These are phyloP conservation scores for Balakata baccata DNA, from an alignment of 345 rosid species.

Conservation along the genomic window DNA sequence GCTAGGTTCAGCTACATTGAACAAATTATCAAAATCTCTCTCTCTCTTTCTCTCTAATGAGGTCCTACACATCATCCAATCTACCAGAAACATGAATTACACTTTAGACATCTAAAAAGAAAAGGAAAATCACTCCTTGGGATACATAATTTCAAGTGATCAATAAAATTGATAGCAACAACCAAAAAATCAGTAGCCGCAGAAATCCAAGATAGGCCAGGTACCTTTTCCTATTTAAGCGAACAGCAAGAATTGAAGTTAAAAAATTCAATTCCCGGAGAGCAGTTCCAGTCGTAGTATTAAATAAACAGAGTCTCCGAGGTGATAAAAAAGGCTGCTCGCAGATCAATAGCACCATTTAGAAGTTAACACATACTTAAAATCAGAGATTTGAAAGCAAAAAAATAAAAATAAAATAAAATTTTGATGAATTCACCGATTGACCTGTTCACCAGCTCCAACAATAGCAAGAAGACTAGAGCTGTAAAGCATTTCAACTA, in stretches of 20 bases:
- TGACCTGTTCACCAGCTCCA: constrained; percentile 97
- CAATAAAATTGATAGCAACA: not conserved
- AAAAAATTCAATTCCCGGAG: constrained; percentile 70
- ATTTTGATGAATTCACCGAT: not conserved
- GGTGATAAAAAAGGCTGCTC: constrained; percentile 80
- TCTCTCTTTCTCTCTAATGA: not conserved
- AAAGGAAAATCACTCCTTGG: too few relatives aligned
- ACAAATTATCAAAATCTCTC: not conserved
- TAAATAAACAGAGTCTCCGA: constrained; percentile 71
- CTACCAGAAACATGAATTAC: not conserved
- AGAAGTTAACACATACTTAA: not conserved
- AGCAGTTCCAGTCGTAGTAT: constrained; percentile 58
- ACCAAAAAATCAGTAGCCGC: not conserved
- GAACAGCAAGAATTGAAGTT: constrained; percentile 81
- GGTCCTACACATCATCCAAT: not conserved
- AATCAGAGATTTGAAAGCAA: not conserved
- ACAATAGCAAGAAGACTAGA: constrained; percentile 91
- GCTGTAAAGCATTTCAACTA: constrained; percentile 89
- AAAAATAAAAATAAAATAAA: not conserved
- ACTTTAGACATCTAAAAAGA: not conserved
- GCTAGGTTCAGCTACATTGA: not conserved
- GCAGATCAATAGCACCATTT: constrained; percentile 12
- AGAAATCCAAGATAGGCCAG: not conserved
- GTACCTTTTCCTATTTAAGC: constrained; percentile 71
- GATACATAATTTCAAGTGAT: not conserved